Conservation (phyloP, 768 basidiomycete species). For the Gymnopilus dilepis region DNA sequence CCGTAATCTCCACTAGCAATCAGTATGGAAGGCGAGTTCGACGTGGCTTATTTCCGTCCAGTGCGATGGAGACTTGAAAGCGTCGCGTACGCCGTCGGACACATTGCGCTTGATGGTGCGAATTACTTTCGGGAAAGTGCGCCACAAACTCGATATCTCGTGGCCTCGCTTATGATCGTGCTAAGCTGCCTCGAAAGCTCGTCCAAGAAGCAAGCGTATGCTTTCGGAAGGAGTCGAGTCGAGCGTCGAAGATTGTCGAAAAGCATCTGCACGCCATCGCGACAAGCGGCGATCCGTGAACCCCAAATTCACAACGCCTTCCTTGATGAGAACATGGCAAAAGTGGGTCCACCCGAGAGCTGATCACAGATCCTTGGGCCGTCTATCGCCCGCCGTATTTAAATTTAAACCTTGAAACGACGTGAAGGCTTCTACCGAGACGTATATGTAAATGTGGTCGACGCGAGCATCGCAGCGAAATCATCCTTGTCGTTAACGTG, state of each 20-base stretch:
- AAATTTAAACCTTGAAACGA: slow-evolving; percentile 1
- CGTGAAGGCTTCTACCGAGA: slow-evolving; percentile 1
- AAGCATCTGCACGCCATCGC: neutral
- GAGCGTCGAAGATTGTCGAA: no score
- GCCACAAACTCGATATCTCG: neutral
- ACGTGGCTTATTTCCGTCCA: slow-evolving; percentile 5
- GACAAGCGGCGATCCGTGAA: slow-evolving; percentile 6
- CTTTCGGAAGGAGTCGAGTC: slow-evolving; percentile 3
- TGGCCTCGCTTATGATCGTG: neutral
- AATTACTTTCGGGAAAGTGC: neutral
- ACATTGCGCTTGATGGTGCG: neutral
- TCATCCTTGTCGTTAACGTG: slow-evolving; percentile 11
- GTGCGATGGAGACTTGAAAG: neutral
- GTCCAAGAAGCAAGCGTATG: neutral
- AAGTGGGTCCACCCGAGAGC: slow-evolving; percentile 4
- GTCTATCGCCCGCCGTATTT: slow-evolving; percentile 1
- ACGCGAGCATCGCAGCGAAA: slow-evolving; percentile 7
- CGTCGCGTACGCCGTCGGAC: neutral
- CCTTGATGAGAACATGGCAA: slow-evolving; percentile 6
- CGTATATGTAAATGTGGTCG: slow-evolving; percentile 2
- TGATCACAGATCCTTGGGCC: neutral
- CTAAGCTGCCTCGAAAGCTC: no score
- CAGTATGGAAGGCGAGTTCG: neutral
- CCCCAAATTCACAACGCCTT: neutral
- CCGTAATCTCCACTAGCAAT: neutral